Conservation (phyloP, 108 stramenopile genomes). For the Conticribra guillardii region DNA sequence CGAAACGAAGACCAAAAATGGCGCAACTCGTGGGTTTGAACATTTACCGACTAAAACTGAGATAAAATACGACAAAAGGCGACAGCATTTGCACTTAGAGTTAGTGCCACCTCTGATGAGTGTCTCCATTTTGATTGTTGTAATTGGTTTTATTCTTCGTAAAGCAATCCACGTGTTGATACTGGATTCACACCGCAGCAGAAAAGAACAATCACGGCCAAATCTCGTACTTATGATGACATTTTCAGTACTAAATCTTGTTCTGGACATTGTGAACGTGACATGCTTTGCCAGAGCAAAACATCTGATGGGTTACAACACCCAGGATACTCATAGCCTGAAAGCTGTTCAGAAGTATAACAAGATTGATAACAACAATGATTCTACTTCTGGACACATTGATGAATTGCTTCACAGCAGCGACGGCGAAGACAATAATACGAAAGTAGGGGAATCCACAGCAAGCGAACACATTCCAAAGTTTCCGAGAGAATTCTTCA, state of each 20-base stretch:
- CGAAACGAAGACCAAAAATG: conserved; percentile 2
- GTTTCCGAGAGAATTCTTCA: no score
- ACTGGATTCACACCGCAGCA: conserved; percentile 26
- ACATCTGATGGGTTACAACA: conserved; percentile 56
- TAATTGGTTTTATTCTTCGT: conserved; percentile 42
- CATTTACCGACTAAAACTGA: conserved; percentile 7
- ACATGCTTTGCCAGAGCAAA: conserved; percentile 72
- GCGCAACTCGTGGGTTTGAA: conserved; percentile 20
- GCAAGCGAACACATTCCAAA: no score
- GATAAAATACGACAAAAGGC: conserved; percentile 42
- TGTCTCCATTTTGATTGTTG: conserved; percentile 55
- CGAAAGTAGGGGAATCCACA: no score
- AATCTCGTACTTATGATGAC: conserved; percentile 65
- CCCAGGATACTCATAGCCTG: conserved; percentile 8
- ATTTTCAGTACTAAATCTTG: conserved; percentile 60
- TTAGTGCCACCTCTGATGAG: conserved; percentile 74
- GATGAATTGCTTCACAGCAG: no score
- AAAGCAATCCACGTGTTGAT: conserved; percentile 38
- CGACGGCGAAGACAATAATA: no score
- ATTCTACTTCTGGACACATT: no score
- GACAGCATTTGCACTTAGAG: conserved; percentile 58
- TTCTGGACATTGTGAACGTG: conserved; percentile 77
- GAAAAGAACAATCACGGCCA: conserved; percentile 37
- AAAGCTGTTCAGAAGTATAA: conserved; percentile 3
- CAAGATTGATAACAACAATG: no score